Evolutionary conservation across 306 rosid genomes (phyloP).

Genomic region (Prunus mongolica): DNA sequence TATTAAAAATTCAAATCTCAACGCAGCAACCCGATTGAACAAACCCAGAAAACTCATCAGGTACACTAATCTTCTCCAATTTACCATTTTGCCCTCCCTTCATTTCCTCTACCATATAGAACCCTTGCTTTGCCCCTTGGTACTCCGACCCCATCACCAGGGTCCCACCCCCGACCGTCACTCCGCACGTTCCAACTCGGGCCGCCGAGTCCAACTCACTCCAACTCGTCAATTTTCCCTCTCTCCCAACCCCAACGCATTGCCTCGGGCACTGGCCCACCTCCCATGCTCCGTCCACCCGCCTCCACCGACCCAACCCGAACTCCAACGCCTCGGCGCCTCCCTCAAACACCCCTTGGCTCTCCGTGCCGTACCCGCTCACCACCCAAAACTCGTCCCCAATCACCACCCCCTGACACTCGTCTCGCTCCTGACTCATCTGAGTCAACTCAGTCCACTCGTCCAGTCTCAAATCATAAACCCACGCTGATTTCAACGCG

Average conservation of each 20-base stretch:
- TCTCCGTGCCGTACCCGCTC: conserved; percentile 49
- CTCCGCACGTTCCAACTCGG: conserved; percentile 28
- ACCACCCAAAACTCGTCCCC: conserved; percentile 52
- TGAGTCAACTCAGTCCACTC: conserved; percentile 39
- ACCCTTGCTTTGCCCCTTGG: conserved; percentile 37
- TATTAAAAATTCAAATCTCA: conserved; percentile 22
- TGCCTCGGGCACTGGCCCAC: conserved; percentile 34
- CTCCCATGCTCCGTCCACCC: conserved; percentile 41
- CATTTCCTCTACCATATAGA: conserved; percentile 15
- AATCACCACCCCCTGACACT: conserved; percentile 46
- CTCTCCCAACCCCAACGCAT: conserved; percentile 31
- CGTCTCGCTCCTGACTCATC: conserved; percentile 52
- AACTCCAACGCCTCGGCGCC: conserved; percentile 34
- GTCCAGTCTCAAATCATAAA: conserved; percentile 28
- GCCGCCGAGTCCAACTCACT: conserved; percentile 12
- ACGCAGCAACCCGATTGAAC: conserved; percentile 49
- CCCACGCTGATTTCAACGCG: conserved; percentile 45
- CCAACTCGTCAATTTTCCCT: conserved; percentile 30
- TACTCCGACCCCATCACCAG: conserved; percentile 37
- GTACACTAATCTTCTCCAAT: conserved; percentile 24
- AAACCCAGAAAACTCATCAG: conserved; percentile 30
- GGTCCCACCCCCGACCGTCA: conserved; percentile 17
- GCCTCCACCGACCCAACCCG: conserved; percentile 41
- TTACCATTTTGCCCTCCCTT: conserved; percentile 33
- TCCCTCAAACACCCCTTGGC: conserved; percentile 41